Evolutionary conservation across 805 yeast species (phyloP).

Genomic region (Vanderwaltozyma polyspora): DNA sequence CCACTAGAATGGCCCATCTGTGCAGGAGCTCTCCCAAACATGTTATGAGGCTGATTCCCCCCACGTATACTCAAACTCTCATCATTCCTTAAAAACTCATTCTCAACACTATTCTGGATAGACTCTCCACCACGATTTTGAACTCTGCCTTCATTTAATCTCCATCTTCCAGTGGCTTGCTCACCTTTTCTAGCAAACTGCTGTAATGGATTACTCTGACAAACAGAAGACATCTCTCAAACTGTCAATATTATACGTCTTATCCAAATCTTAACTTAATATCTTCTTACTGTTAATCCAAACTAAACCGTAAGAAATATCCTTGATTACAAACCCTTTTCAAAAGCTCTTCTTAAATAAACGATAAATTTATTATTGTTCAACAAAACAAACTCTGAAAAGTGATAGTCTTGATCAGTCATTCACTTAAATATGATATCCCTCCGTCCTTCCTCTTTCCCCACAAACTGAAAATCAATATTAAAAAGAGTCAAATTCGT

Average conservation of each 20-base stretch:
- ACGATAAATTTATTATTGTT: too few relatives aligned
- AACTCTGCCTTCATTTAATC: background rate
- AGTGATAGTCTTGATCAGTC: too few relatives aligned
- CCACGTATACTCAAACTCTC: too few relatives aligned
- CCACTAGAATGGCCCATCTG: too few relatives aligned
- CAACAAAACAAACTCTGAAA: too few relatives aligned
- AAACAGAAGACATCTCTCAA: constrained; percentile 4
- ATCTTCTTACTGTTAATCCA: background rate
- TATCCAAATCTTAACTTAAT: background rate
- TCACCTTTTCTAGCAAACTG: constrained; percentile 8
- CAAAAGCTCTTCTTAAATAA: background rate
- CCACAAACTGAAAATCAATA: too few relatives aligned
- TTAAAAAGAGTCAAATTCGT: too few relatives aligned
- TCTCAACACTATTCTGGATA: background rate
- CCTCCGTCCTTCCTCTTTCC: too few relatives aligned
- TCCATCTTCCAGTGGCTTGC: background rate
- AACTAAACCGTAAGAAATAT: too few relatives aligned
- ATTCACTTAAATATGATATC: too few relatives aligned
- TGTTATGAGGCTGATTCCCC: background rate
- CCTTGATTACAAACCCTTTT: background rate
- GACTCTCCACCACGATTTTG: background rate
- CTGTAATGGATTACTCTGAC: constrained; percentile 16
- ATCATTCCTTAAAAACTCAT: constrained; percentile 1
- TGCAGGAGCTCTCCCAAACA: too few relatives aligned
- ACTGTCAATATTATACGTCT: background rate